Evolutionary conservation across 495 filamentous ascomycete genomes (phyloP).

Genomic region (Cercophora newfieldiana): DNA sequence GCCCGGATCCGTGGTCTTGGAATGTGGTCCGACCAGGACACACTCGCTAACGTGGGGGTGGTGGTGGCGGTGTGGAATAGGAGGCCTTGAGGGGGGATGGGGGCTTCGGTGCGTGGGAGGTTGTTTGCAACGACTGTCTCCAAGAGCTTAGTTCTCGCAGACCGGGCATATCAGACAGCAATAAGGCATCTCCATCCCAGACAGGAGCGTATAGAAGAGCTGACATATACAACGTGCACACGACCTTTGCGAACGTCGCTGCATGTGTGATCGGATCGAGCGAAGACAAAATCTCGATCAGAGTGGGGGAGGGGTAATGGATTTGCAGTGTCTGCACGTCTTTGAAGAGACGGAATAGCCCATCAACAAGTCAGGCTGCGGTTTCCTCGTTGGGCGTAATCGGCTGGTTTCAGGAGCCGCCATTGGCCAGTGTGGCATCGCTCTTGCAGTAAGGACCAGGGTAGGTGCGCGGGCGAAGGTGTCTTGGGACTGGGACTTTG

Average conservation of each 20-base stretch:
- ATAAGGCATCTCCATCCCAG: too few relatives aligned
- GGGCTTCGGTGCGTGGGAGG: too few relatives aligned
- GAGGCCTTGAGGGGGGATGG: not conserved
- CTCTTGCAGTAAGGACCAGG: constrained; percentile 12
- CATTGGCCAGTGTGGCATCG: constrained; percentile 33
- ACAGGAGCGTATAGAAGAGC: too few relatives aligned
- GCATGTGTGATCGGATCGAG: not conserved
- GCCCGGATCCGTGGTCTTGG: constrained; percentile 7
- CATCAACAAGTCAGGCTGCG: constrained; percentile 5
- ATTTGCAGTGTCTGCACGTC: not conserved
- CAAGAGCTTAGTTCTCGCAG: too few relatives aligned
- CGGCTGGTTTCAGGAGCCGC: constrained; percentile 1
- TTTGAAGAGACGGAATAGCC: not conserved
- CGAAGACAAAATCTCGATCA: not conserved
- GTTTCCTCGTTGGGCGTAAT: constrained; percentile 27
- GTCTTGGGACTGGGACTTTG: not conserved
- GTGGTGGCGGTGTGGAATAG: not conserved
- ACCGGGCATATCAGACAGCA: too few relatives aligned
- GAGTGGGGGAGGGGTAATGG: constrained; percentile 1
- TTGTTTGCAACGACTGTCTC: too few relatives aligned
- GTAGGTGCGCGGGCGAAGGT: not conserved
- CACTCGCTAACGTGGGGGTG: too few relatives aligned
- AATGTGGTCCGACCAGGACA: too few relatives aligned
- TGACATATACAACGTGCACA: too few relatives aligned
- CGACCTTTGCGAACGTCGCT: not conserved